Evolutionary conservation across 257 asterid species (phyloP), one percentile per base, ranked within the genome.

Genomic region (Mentha longifolia): DNA sequence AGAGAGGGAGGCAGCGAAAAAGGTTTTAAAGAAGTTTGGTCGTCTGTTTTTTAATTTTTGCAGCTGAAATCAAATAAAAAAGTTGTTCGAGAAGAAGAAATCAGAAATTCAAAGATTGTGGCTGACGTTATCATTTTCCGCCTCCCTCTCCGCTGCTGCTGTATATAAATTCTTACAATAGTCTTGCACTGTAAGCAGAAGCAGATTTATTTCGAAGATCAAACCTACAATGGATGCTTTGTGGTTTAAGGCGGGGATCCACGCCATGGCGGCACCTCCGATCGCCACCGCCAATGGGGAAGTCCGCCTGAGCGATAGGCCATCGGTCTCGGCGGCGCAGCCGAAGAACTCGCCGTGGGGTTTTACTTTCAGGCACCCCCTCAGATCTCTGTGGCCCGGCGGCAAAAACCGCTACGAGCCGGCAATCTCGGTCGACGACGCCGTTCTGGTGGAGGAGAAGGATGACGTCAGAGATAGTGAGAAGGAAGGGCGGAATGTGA

Each of bases 211-310:
- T 67, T 35, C 20, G 43, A 52, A 61, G 49, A 35, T 10, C 50
- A 59, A 35, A 5, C 12, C 43, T 14, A 17, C 49, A 13, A 95
- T 95, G 99, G 98, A 95, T 81, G 79, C 83, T 76, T 47, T 92
- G 70, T 88, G 89, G 77, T 76, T 92, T 31, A 92, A 87, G 71
- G 88, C 91, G 6, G 97, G 92, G 77, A 75, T 91, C 74, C 96
- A 81, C 13, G 82, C 85, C 7, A 67, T 87, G 76, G 68, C 81
- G 54, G 79, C 86, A 41, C 59, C 88, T 72, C 89, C 92, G 77
- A 80, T 84, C 79, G 66, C 87, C 15, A 82, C 87, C 5, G 91
- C 84, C 1, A 71, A 81, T 47, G 88, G 85, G 15, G 86, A 80
- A 14, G 65, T 89, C 56, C 95, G 93, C 9, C 70, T 81, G 39